Evolutionary conservation across 2,329 filamentous ascomycete species (phyloP), one percentile per base, ranked within the genome.

Genomic region (Mollisia scopiformis): DNA sequence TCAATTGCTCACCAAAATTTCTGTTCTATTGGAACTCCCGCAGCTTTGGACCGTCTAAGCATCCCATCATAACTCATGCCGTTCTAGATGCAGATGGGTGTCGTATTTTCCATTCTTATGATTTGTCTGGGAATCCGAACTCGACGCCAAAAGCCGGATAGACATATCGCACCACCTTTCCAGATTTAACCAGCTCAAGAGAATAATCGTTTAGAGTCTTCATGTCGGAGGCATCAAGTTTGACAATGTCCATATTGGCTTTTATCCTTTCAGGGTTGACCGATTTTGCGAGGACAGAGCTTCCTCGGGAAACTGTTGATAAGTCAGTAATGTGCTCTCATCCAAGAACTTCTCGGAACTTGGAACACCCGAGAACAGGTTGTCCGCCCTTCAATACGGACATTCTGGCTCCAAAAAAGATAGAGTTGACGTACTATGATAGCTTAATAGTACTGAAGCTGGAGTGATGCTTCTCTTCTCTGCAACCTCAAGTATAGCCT

Each of bases 271-370:
- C 80, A 14, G 84, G 82, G 6, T 83, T 90, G 39, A 90, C 87
- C 0, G 88, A 91, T 76, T 92, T 92, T 69, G 90, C 84, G 28
- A 93, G 81, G 19, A 92, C 90, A 6, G 88, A 90, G 72, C 80
- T 84, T 67, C 88, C 88, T 62, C 88, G 84, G 56, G 86, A 83
- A 50, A 91, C 88, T 90, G 41, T 27, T 37, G n/a, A n/a, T 46
- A n/a, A 30, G 55, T 63, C 35, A 64, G 56, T 27, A 56, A n/a
- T 57, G 46, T 69, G 53, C 1, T 30, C 3, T 3, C n/a, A 6
- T 49, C 8, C 39, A 8, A n/a, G 7, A n/a, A 4, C 23, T n/a
- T n/a, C n/a, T n/a, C n/a, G n/a, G n/a, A n/a, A n/a, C n/a, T n/a
- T n/a, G n/a, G n/a, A n/a, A n/a, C n/a, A n/a, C n/a, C n/a, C n/a